phyloP scores from a whole-genome alignment of 2,329 filamentous ascomycete genomes.

The Pseudogymnoascus sp. region DNA sequence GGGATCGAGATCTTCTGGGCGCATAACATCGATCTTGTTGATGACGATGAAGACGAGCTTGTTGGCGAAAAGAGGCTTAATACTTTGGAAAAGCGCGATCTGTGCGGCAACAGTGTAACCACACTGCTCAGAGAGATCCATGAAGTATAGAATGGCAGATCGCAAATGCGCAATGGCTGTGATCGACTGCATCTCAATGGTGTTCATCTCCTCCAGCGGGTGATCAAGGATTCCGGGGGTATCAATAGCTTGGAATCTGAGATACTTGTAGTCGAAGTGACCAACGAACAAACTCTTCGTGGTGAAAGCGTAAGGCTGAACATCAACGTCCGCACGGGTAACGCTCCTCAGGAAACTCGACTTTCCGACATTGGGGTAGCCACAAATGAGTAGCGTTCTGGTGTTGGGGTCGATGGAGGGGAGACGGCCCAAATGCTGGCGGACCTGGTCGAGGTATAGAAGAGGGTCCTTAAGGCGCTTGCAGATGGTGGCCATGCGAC shows the following conservation, averaged over 20 bases:
- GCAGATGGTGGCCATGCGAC: conserved; percentile 96
- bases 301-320: conserved; percentile 97
- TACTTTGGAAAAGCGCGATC: conserved; percentile 90
- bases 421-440: conserved; percentile 93
- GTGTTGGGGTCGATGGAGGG: conserved; percentile 98
- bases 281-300: conserved; percentile 96
- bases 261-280: conserved; percentile 95
- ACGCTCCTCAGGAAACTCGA: conserved; percentile 90
- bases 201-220: conserved; percentile 98
- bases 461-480: conserved; percentile 91
- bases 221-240: conserved; percentile 98
- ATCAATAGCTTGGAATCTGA: conserved; percentile 87
- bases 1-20: conserved; percentile 76
- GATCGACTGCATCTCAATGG: conserved; percentile 98
- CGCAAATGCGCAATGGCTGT: conserved; percentile 95
- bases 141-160: conserved; percentile 93
- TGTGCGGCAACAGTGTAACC: conserved; percentile 90
- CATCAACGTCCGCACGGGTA: conserved; percentile 89
- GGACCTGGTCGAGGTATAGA: conserved; percentile 90
- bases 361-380: conserved; percentile 97
- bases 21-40: conserved; percentile 95
- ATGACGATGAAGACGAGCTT: conserved; percentile 94
- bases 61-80: conserved; percentile 94
- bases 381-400: conserved; percentile 88
- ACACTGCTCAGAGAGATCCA: conserved; percentile 95